Evolutionary conservation across 345 rosid genomes (phyloP), one percentile per base, ranked within the genome.

Genomic region (Corymbia maculata): DNA sequence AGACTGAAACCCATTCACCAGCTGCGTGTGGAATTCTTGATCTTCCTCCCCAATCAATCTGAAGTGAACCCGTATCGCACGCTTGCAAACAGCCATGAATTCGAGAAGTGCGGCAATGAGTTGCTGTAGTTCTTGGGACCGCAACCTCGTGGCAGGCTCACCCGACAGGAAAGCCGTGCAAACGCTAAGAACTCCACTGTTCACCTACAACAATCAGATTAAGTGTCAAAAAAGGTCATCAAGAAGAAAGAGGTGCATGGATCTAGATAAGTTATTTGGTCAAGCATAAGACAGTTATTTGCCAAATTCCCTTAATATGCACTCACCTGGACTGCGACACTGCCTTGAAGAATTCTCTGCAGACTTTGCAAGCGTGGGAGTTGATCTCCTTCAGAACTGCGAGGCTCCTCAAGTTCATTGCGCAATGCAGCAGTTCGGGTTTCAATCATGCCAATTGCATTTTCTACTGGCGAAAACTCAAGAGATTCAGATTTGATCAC

Each of bases 391-490:
- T 98, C 99, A 44, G 99, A 96, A 90, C 98, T 97, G 88, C 99
- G 99, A 89, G 99, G 98, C 94, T 98, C 99, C 92, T 98, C 99
- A 57, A 97, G 98, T 92, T 97, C 99, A 88, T 95, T 98, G 90
- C 98, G 91, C 52, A 98, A 90, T 42, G 99, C 98, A 86, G 98
- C 95, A 89, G 99, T 98, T 51, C 99, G 92, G 16, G 99, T 98
- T 93, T 98, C 99, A 86, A 98, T 97, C 99, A 98, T 98, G 88
- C 99, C 99, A 52, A 98, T 97, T 10, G 99, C 99, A 93, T 97
- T 98, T 92, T 98, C 99, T 57, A 98, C 99, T 0, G 99, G 99
- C 7, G 99, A 98, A 93, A 98, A 97, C 91, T 98, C 99, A 15
- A 98, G 97, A 75, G 99, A 98, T 88, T 98, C 99, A 11, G 99